Evolutionary conservation across 1,284 basidiomycete genomes (phyloP).

Genomic region (Irpex sp.): DNA sequence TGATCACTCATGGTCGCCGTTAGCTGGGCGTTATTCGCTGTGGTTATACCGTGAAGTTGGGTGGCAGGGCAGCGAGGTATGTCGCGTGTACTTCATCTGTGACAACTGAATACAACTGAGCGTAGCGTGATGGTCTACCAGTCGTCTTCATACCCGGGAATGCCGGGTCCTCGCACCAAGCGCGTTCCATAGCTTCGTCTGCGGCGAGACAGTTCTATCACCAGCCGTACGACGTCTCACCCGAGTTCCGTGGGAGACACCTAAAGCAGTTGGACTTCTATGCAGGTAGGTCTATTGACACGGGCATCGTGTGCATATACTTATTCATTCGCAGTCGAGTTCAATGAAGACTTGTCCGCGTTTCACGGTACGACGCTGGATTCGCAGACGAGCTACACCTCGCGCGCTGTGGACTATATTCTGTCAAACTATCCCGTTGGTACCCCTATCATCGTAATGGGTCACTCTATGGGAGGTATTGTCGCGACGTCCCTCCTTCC

Average conservation of each 20-base stretch:
- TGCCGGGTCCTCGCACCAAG: constrained; percentile 92
- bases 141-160: constrained; percentile 97
- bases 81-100: constrained; percentile 15
- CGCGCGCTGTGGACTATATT: constrained; percentile 71
- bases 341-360: constrained; percentile 96
- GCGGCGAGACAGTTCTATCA: constrained; percentile 76
- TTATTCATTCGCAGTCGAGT: constrained; percentile 64
- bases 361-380: constrained; percentile 88
- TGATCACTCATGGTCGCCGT: constrained; percentile 59
- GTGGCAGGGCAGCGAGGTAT: constrained; percentile 68
- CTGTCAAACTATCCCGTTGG: constrained; percentile 65
- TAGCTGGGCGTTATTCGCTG: constrained; percentile 74
- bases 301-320: background rate
- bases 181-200: constrained; percentile 91
- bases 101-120: constrained; percentile 14
- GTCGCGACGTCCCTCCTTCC: constrained; percentile 76
- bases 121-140: constrained; percentile 56
- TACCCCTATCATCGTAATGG: constrained; percentile 73
- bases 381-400: constrained; percentile 78
- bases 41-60: constrained; percentile 91
- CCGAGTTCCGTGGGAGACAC: constrained; percentile 40
- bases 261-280: constrained; percentile 77
- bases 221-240: constrained; percentile 44
- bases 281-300: constrained; percentile 32
- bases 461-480: constrained; percentile 98